Evolutionary conservation across 148 eudicot genomes (phyloP).

Genomic region (Rhododendron griersonianum): DNA sequence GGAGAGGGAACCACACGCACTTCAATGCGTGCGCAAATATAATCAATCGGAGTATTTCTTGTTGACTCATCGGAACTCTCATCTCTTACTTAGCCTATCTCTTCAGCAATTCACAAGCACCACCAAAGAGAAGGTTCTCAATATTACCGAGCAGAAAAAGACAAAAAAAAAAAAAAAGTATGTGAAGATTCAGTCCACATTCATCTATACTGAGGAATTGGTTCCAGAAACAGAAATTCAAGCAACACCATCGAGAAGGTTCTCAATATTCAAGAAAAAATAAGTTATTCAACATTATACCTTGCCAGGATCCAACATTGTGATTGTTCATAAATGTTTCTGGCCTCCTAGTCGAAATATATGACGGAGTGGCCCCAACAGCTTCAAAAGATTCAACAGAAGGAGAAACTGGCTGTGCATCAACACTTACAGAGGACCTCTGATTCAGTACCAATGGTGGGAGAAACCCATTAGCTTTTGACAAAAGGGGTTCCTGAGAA

Average conservation of each 20-base stretch:
- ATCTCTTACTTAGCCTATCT: too few species aligned
- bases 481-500: slow-evolving; percentile 12
- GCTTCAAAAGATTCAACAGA: not conserved
- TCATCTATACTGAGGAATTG: not conserved
- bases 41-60: too few species aligned
- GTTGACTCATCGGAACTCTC: too few species aligned
- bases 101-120: too few species aligned
- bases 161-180: too few species aligned
- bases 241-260: not conserved
- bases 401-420: not conserved
- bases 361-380: not conserved
- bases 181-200: not conserved
- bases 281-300: slow-evolving; percentile 3
- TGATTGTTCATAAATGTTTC: slow-evolving; percentile 6
- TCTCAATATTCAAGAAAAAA: not conserved
- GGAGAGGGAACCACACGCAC: too few species aligned
- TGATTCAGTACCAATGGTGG: not conserved
- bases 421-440: not conserved
- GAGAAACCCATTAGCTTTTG: slow-evolving; percentile 1
- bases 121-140: not conserved
- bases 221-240: slow-evolving; percentile 1
- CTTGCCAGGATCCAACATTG: slow-evolving; percentile 15
- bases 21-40: too few species aligned
- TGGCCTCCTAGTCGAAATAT: not conserved
- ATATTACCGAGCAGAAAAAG: not conserved